Evolutionary conservation across 495 filamentous ascomycete species (phyloP).

Genomic region (Tuber magnatum): DNA sequence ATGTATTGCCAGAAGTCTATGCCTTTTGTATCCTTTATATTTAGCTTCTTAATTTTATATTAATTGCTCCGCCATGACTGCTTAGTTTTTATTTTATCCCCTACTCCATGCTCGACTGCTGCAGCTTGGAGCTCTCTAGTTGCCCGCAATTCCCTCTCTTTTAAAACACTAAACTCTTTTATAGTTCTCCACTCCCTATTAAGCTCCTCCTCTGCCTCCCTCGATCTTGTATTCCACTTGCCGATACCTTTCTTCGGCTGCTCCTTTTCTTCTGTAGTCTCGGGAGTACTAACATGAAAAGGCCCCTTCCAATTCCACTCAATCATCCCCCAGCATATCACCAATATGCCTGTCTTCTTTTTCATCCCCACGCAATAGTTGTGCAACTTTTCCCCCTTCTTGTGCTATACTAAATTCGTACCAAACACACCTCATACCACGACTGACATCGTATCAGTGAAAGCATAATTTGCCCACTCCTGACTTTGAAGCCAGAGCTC

Average conservation of each 20-base stretch:
- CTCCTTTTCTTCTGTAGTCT: background rate
- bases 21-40: background rate
- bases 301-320: background rate
- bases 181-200: background rate
- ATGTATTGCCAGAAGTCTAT: constrained; percentile 4
- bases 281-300: background rate
- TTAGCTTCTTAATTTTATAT: constrained; percentile 6
- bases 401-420: background rate
- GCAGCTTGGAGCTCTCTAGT: background rate
- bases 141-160: background rate
- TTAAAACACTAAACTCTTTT: background rate
- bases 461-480: background rate
- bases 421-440: background rate
- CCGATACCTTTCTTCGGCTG: background rate
- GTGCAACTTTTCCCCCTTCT: background rate
- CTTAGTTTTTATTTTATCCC: background rate
- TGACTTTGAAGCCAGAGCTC: too few species aligned
- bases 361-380: too few species aligned
- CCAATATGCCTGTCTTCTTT: background rate
- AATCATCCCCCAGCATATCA: constrained; percentile 11
- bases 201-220: background rate
- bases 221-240: background rate
- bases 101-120: background rate
- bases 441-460: background rate
- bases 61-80: background rate